Percentiles rank a stretch among this genome's conserved stretches.
Evolutionary conservation across 306 rosid species (phyloP).

Genomic region (Pachyrhizus erosus): DNA sequence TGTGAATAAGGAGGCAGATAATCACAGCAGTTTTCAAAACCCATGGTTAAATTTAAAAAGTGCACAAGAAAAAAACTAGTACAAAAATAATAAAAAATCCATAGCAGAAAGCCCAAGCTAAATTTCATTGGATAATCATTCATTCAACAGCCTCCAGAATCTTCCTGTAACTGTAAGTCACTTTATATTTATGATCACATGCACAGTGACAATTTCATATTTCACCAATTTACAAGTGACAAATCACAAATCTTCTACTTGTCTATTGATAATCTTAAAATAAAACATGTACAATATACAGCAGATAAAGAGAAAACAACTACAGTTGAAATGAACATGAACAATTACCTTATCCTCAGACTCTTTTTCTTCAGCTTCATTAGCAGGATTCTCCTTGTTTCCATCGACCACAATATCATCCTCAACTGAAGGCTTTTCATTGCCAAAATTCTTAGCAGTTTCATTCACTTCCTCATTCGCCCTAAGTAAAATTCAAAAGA

Average conservation of each 20-base stretch:
- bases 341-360: conserved; percentile 68
- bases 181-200: neutral
- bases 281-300: neutral
- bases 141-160: conserved; percentile 1
- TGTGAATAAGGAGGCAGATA: neutral
- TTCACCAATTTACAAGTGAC: neutral
- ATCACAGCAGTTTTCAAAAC: neutral
- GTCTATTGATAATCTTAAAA: neutral
- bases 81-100: neutral
- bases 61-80: neutral
- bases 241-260: neutral
- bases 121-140: conserved; percentile 14
- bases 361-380: conserved; percentile 65
- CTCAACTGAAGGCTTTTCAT: conserved; percentile 59
- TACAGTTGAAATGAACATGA: neutral
- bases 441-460: conserved; percentile 53
- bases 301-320: neutral
- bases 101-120: neutral
- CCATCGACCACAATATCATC: conserved; percentile 49
- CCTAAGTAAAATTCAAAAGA: conserved; percentile 43
- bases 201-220: neutral
- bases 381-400: conserved; percentile 63
- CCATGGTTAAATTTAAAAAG: neutral
- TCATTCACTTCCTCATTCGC: conserved; percentile 59
- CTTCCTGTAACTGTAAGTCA: neutral